These are phyloP conservation scores for Vaccinium myrtillus DNA, from an alignment of 148 eudicot genomes.

Conservation along the genomic window DNA sequence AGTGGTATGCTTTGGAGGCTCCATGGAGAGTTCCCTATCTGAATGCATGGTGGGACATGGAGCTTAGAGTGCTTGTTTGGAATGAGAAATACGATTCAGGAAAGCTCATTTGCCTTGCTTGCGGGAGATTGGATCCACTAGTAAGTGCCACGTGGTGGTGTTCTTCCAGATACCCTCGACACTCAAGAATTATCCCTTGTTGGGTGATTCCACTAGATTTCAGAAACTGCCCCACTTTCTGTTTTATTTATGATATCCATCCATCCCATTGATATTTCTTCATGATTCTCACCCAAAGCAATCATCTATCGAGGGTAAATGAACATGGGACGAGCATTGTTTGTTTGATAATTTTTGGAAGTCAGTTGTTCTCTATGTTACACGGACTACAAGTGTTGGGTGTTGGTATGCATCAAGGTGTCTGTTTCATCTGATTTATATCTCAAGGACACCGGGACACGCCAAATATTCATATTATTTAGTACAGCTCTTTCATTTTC, in stretches of 20 bases:
- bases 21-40: not conserved
- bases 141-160: not conserved
- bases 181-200: not conserved
- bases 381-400: too few species aligned
- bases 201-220: not conserved
- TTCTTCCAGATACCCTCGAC: not conserved
- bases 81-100: not conserved
- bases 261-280: too few species aligned
- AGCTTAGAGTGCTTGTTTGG: not conserved
- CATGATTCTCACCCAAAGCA: not conserved
- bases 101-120: not conserved
- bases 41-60: not conserved
- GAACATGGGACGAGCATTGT: not conserved
- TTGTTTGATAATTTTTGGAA: not conserved
- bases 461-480: too few species aligned
- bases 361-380: too few species aligned
- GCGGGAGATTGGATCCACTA: not conserved
- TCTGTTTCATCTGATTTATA: too few species aligned
- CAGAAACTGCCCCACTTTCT: not conserved
- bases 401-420: too few species aligned
- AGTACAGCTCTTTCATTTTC: too few species aligned
- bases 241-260: not conserved
- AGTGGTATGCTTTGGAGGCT: not conserved
- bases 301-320: not conserved
- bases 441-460: too few species aligned